These are phyloP conservation scores for Zymoseptoria passerinii DNA, from an alignment of 2,329 filamentous ascomycete species.

Conservation along the genomic window DNA sequence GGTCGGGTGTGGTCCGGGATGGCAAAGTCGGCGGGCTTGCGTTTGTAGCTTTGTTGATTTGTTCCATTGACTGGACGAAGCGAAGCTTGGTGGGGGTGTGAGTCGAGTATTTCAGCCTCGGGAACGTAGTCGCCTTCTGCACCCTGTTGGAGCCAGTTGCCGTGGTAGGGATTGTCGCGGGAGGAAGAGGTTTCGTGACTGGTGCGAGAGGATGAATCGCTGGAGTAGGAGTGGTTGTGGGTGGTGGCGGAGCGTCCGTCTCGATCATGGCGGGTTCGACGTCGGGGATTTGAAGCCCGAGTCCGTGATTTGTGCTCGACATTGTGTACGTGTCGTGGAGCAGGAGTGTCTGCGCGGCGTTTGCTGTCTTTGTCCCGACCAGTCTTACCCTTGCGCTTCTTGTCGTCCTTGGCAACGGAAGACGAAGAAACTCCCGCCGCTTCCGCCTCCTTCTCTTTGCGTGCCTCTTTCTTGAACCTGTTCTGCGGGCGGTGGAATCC, in stretches of 20 bases:
- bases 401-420: neutral
- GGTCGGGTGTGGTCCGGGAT: conserved; percentile 10
- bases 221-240: conserved; percentile 2
- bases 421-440: conserved; percentile 2
- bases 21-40: conserved; percentile 13
- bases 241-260: neutral
- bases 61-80: conserved; percentile 9
- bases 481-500: conserved; percentile 17
- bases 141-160: conserved; percentile 4
- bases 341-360: conserved; percentile 7
- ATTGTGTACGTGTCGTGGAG: neutral
- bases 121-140: conserved; percentile 11
- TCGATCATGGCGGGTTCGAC: neutral
- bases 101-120: conserved; percentile 7
- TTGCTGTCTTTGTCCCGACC: neutral
- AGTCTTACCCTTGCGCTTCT: neutral
- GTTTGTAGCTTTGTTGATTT: neutral
- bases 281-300: conserved; percentile 1
- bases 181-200: neutral
- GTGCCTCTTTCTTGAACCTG: conserved; percentile 8
- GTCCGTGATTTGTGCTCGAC: neutral
- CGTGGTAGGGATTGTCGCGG: neutral
- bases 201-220: neutral
- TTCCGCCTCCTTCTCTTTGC: conserved; percentile 6
- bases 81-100: conserved; percentile 3